Base-by-base conservation (phyloP, 2,329 filamentous ascomycete genomes). In the Ceratocystiopsis brevicomis region DNA sequence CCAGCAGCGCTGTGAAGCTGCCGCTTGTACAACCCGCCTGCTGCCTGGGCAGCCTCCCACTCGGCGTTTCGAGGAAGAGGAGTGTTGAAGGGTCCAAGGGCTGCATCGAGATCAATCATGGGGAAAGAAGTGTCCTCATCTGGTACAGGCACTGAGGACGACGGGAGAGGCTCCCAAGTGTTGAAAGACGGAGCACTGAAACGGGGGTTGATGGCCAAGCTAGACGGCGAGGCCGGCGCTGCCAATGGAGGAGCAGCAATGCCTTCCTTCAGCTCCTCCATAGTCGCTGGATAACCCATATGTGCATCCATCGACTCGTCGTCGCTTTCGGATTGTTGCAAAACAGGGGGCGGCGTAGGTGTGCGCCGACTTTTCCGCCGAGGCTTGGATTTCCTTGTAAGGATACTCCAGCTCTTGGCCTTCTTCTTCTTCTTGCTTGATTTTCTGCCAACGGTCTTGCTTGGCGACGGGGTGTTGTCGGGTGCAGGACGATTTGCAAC, bases 21-120 rank as follows among this genome's bases (percentile, higher is more conserved):
- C 49, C 79, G 71, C 53, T 79, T 76, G 35, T 66, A 61, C n/a
- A 65, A 61, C 8, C 66, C 66, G 8, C 70, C 69, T 1, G 68
- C 67, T 46, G 66, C 66, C 50, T 81, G 75, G 9, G 76, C 77
- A 2, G 75, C 73, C 48, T 80, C 76, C 69, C 78, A 81, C 47
- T 78, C 75, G 3, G 71, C 64, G 46, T 76, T 77, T 12, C 67
- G 66, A 32, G 65, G 65, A 2, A 76, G 64, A 21, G 82, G 81
- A 0, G 86, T 93, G 53, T 92, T 90, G 59, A 94, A 93, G 0
- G 88, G 86, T 2, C 86, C 87, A 1, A 96, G 69, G 21, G 88
- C 90, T 16, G 87, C 88, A 61, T 98, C 90, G 37, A 98, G 65
- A 58, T 98, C 90, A 49, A 98, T 92, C 58, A 95, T 80, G 9